Evolutionary conservation across 495 filamentous ascomycete genomes (phyloP).

Genomic region (Peziza echinospora): DNA sequence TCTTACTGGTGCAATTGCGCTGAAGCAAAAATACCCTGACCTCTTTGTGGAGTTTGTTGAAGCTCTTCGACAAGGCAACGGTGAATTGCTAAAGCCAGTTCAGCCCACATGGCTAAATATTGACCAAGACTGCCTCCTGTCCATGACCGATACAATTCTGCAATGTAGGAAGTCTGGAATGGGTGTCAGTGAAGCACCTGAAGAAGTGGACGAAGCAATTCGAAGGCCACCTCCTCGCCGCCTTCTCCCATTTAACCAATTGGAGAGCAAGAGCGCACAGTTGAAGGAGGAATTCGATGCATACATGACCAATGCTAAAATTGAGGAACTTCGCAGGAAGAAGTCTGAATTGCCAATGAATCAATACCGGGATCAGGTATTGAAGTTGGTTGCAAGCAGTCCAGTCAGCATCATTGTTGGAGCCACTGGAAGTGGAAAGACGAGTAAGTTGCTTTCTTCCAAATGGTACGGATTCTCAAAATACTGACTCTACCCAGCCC

Average conservation of each 20-base stretch:
- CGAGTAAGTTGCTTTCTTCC: conserved; percentile 20
- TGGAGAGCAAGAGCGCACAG: conserved; percentile 11
- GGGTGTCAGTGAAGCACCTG: conserved; percentile 18
- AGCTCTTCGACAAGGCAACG: conserved; percentile 22
- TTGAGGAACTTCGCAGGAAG: conserved; percentile 21
- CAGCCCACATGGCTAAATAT: conserved; percentile 17
- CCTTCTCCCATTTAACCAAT: conserved; percentile 5
- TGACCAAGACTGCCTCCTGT: conserved; percentile 21
- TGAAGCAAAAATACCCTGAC: conserved; percentile 21
- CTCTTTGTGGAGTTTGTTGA: conserved; percentile 23
- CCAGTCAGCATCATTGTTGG: conserved; percentile 33
- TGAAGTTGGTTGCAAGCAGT: conserved; percentile 29
- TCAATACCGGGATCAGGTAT: conserved; percentile 23
- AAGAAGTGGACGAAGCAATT: conserved; percentile 11
- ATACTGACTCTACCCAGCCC: conserved; percentile 20
- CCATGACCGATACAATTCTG: conserved; percentile 24
- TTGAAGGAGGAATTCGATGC: conserved; percentile 17
- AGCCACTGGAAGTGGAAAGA: conserved; percentile 38
- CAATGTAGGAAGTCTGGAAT: conserved; percentile 24
- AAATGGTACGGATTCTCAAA: not conserved
- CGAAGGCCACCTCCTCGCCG: conserved; percentile 4
- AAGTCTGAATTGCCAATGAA: conserved; percentile 30
- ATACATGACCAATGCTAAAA: conserved; percentile 18
- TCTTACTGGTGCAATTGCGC: conserved; percentile 24
- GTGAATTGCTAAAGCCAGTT: conserved; percentile 23